phyloP scores from a whole-genome alignment of 2,329 filamentous ascomycete species.

The Diaporthe capsici region DNA sequence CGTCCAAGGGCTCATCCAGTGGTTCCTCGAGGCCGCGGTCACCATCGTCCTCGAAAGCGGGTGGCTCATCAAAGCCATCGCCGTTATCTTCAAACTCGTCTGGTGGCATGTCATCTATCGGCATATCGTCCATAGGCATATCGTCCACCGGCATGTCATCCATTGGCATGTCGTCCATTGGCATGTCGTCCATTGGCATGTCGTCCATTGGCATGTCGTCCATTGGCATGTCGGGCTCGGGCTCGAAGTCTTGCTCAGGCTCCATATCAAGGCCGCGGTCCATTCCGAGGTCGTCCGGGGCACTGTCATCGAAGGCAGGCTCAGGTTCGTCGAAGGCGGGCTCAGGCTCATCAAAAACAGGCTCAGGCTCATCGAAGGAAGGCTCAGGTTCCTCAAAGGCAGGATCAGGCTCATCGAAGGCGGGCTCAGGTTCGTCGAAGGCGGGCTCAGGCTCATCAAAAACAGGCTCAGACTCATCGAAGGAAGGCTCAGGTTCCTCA shows the following conservation, averaged over 20 bases:
- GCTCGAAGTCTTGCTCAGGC: background rate
- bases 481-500: no score
- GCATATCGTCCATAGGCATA: no score
- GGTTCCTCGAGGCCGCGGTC: background rate
- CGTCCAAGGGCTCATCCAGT: background rate
- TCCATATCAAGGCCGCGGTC: background rate
- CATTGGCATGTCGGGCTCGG: background rate
- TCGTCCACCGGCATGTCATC: no score
- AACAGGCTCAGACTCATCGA: background rate
- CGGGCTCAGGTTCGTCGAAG: background rate
- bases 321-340: background rate
- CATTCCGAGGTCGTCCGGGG: background rate
- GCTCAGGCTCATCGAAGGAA: fast-evolving
- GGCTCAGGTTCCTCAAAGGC: no score
- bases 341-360: no score
- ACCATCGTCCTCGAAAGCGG: background rate
- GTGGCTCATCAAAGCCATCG: background rate
- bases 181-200: no score
- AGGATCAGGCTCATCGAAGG: no score
- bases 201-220: background rate
- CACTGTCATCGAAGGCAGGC: background rate
- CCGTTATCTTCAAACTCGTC: no score
- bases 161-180: no score
- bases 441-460: no score
- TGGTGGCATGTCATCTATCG: no score